Conservation (phyloP, 2,329 filamentous ascomycete genomes). For the Pseudogymnoascus sp. region DNA sequence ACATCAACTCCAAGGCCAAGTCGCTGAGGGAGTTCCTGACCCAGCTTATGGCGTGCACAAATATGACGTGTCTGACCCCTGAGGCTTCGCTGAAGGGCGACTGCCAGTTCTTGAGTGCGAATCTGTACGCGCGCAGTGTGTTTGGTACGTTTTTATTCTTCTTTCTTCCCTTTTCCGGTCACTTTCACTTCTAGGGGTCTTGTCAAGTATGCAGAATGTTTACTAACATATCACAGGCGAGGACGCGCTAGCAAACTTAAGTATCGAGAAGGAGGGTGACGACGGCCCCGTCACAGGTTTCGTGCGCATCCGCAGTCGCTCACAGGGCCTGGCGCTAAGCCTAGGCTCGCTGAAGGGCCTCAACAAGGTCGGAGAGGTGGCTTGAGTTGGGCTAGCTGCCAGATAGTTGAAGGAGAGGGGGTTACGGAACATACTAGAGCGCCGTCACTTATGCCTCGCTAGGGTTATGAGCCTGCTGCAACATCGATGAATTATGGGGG, state of each 20-base stretch:
- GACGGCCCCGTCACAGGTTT: conserved; percentile 94
- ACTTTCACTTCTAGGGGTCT: neutral
- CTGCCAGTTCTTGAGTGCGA: conserved; percentile 95
- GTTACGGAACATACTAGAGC: conserved; percentile 4
- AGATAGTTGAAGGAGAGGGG: neutral
- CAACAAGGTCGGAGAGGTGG: conserved; percentile 57
- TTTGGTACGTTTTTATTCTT: conserved; percentile 65
- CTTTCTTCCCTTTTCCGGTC: neutral
- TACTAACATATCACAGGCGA: conserved; percentile 55
- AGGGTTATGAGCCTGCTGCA: neutral
- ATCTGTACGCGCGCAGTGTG: conserved; percentile 90
- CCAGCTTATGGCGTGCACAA: conserved; percentile 93
- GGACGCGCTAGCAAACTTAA: conserved; percentile 94
- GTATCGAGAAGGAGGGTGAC: conserved; percentile 94
- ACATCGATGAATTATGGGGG: neutral
- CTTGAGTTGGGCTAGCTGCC: conserved; percentile 17
- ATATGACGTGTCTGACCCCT: conserved; percentile 96
- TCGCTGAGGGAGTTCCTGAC: conserved; percentile 84
- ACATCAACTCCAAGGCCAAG: conserved; percentile 97
- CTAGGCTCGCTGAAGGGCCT: conserved; percentile 90
- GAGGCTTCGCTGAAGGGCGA: conserved; percentile 95
- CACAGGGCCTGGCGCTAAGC: conserved; percentile 88
- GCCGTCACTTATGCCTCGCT: neutral
- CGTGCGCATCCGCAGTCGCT: conserved; percentile 93
- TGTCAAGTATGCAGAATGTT: neutral